These are phyloP conservation scores for Pythium insidiosum DNA, from an alignment of 352 stramenopile species.

Conservation along the genomic window DNA sequence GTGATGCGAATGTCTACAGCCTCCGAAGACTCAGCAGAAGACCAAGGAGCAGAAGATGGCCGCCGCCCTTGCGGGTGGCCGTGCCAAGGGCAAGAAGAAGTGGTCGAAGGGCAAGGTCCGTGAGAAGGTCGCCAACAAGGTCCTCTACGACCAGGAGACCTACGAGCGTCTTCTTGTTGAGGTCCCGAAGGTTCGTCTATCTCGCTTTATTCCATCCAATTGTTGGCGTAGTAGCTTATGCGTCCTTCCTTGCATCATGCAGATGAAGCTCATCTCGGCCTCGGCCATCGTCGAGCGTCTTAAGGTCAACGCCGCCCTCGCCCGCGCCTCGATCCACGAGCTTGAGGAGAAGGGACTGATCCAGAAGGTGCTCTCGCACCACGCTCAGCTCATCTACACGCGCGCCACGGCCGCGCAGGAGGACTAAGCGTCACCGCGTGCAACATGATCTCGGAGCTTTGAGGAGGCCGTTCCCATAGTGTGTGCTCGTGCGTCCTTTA, in stretches of 20 bases:
- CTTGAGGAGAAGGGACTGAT: constrained; percentile 96
- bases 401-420: constrained; percentile 81
- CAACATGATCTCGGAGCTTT: too few relatives aligned
- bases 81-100: constrained; percentile 99
- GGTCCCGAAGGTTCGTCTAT: constrained; percentile 99
- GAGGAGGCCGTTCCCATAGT: too few relatives aligned
- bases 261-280: constrained; percentile 99
- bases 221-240: too few relatives aligned
- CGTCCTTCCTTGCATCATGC: too few relatives aligned
- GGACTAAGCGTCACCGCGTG: constrained; percentile 32
- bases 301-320: constrained; percentile 98
- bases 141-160: constrained; percentile 99
- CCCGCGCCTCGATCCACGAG: constrained; percentile 90
- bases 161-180: constrained; percentile 97
- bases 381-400: constrained; percentile 99
- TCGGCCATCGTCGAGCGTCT: constrained; percentile 98
- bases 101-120: constrained; percentile 99
- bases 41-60: constrained; percentile 99
- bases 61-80: constrained; percentile 97
- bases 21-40: constrained; percentile 99
- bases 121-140: constrained; percentile 99
- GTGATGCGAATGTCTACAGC: constrained; percentile 33
- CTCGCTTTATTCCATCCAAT: too few relatives aligned
- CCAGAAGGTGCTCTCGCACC: constrained; percentile 90
- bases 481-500: too few relatives aligned